These are phyloP conservation scores for Ogataea trehaloabstinens DNA, from an alignment of 805 yeast genomes.

Conservation along the genomic window DNA sequence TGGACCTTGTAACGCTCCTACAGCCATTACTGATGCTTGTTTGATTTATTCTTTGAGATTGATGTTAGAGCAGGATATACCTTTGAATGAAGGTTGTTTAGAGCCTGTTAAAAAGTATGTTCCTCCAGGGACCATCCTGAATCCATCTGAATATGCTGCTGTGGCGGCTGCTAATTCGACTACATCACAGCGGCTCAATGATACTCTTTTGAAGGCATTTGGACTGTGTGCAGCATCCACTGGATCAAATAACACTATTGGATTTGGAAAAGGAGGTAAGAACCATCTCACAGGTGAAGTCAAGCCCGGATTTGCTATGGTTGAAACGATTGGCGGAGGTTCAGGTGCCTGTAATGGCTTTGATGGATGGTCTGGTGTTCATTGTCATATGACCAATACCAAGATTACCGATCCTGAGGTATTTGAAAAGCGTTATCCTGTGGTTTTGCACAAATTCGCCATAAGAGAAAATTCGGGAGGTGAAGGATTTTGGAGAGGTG, in stretches of 20 bases:
- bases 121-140: slow-evolving; percentile 34
- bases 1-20: slow-evolving; percentile 54
- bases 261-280: slow-evolving; percentile 58
- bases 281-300: slow-evolving; percentile 10
- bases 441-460: slow-evolving; percentile 42
- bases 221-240: slow-evolving; percentile 85
- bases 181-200: slow-evolving; percentile 85
- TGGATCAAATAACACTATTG: slow-evolving; percentile 84
- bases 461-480: slow-evolving; percentile 49
- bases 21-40: slow-evolving; percentile 53
- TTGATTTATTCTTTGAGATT: slow-evolving; percentile 50
- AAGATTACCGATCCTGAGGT: slow-evolving; percentile 54
- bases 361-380: slow-evolving; percentile 39
- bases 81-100: slow-evolving; percentile 52
- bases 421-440: slow-evolving; percentile 51
- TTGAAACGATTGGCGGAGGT: slow-evolving; percentile 57
- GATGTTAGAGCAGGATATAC: slow-evolving; percentile 49
- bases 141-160: slow-evolving; percentile 46
- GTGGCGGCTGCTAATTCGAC: slow-evolving; percentile 51
- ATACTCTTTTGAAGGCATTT: slow-evolving; percentile 77
- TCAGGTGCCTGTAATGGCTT: slow-evolving; percentile 49
- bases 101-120: slow-evolving; percentile 28
- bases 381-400: slow-evolving; percentile 55
- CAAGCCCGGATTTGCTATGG: slow-evolving; percentile 22
- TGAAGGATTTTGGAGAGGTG: slow-evolving; percentile 45